phyloP scores from a whole-genome alignment of 2,329 filamentous ascomycete genomes.

The Epichloe aotearoae region DNA sequence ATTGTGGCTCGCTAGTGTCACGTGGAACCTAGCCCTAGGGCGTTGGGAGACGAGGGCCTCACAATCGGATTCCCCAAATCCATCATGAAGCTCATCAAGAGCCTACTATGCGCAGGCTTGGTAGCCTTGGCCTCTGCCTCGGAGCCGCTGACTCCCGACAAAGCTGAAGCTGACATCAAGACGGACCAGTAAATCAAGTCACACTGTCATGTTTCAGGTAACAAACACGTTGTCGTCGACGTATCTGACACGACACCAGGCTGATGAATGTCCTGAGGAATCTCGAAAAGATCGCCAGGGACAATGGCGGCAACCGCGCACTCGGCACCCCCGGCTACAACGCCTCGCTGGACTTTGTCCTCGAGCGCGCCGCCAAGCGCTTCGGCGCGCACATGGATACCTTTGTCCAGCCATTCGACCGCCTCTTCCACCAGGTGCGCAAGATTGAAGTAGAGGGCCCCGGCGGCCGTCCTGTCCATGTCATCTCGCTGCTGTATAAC shows the following conservation, averaged over 20 bases:
- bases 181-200: constrained; percentile 20
- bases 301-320: constrained; percentile 46
- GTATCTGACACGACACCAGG: constrained; percentile 10
- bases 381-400: constrained; percentile 30
- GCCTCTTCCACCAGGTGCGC: constrained; percentile 29
- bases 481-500: constrained; percentile 33
- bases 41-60: too few relatives aligned
- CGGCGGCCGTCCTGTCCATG: constrained; percentile 29
- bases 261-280: constrained; percentile 40
- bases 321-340: constrained; percentile 46
- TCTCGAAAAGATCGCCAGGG: constrained; percentile 38
- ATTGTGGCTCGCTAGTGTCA: neutral
- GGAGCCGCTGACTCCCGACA: constrained; percentile 24
- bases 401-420: constrained; percentile 32
- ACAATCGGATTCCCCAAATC: neutral
- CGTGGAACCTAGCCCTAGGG: neutral
- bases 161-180: constrained; percentile 26
- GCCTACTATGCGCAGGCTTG: constrained; percentile 6
- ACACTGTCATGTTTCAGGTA: neutral
- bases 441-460: constrained; percentile 31
- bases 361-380: constrained; percentile 28
- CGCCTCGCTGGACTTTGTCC: constrained; percentile 43
- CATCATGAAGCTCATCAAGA: constrained; percentile 10
- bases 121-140: constrained; percentile 12
- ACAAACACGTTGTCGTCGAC: neutral